Base-by-base conservation (phyloP, 2,329 filamentous ascomycete genomes). In the Periconia digitata region DNA sequence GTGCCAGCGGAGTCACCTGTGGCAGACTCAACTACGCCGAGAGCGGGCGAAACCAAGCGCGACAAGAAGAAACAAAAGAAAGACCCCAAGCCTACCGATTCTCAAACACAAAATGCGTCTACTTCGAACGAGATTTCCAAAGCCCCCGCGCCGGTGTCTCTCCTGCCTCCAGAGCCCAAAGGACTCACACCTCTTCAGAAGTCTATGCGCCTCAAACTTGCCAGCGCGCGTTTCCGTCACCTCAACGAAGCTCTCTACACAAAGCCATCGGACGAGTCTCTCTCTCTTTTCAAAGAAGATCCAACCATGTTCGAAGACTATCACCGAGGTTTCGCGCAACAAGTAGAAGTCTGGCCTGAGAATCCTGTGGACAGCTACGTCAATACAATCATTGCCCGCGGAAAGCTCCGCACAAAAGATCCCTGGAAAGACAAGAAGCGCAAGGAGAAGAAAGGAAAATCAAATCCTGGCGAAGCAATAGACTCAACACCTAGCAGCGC, bases 161-260 rank as follows among this genome's bases (percentile, higher is more conserved):
- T 69, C 38, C 63, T 68, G 20, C 66, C 55, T 43, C 60, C 47
- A 24, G 61, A 72, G 42, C 72, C 73, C 15, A 67, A 76, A 17
- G 90, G 89, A 60, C 83, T 99, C 64, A 99, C 94, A 1, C 91
- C 94, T 3, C 85, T 99, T 47, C 94, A 99, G 78, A 85, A 87
- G 46, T 85, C 90, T 3, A 99, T 99, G 94, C 86, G 90, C 53
- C 87, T 91, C 67, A 99, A 99, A 77, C 85, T 99, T 54, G 81
- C 95, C 54, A 95, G 92, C 8, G 92, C 94, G 1, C 91, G 94
- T 49, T 99, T 99, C 82, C 90, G 94, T 55, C 91, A 97, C 73
- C 85, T 99, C 53, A 99, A 99, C 72, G 89, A 99, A 76, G 92
- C 90, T 0, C 85, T 99, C 13, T 99, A 99, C 76, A 97, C 92